Conservation (phyloP, 495 filamentous ascomycete genomes). For the Xylaria telfairii region DNA sequence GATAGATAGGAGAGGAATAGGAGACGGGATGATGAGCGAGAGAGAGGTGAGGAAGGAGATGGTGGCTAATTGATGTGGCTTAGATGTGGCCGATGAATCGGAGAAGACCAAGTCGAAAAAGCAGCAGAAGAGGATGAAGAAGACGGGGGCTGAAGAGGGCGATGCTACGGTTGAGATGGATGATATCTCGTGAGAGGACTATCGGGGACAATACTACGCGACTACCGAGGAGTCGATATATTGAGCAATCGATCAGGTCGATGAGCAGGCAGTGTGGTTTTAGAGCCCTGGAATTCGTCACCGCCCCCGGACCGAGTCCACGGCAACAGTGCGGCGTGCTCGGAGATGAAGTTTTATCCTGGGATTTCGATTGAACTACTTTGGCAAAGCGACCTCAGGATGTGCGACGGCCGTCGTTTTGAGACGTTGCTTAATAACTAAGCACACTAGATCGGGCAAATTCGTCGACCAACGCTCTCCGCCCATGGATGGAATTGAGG, state of each 20-base stretch:
- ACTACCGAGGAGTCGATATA: not conserved
- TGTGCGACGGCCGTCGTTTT: not conserved
- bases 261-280: not conserved
- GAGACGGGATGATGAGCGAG: too few relatives aligned
- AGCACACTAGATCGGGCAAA: not conserved
- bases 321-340: not conserved
- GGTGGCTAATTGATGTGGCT: not conserved
- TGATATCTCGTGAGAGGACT: slow-evolving; percentile 24
- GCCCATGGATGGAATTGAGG: not conserved
- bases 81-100: slow-evolving; percentile 27
- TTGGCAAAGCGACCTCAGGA: not conserved
- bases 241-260: not conserved
- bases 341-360: not conserved
- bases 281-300: not conserved
- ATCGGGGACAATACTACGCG: not conserved
- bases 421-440: not conserved
- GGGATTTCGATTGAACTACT: not conserved
- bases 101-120: not conserved
- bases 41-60: not conserved
- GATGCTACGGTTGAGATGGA: slow-evolving; percentile 35
- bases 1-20: not conserved
- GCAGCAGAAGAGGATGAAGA: not conserved
- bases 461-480: not conserved
- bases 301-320: not conserved
- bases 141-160: slow-evolving; percentile 8